Evolutionary conservation across 2,329 filamentous ascomycete species (phyloP).

Genomic region (Monosporascus sp.): DNA sequence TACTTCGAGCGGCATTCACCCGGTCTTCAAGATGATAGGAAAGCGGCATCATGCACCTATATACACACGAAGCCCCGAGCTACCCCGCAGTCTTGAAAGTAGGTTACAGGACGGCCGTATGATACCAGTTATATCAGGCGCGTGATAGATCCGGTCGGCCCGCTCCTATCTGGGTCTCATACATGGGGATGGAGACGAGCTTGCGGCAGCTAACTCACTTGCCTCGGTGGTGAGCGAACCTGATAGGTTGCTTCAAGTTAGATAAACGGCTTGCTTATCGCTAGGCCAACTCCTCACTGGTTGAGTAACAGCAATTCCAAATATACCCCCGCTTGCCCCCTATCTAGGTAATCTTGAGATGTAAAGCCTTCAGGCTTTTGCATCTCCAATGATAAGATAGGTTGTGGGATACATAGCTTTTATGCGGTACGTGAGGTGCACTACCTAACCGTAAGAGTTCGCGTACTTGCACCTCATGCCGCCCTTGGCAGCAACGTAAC

Average conservation of each 20-base stretch:
- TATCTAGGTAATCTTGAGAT: background rate
- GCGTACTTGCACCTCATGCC: no score
- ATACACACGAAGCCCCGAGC: no score
- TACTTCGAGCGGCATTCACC: no score
- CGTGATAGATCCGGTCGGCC: background rate
- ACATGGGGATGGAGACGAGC: background rate
- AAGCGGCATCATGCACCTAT: no score
- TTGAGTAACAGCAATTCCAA: background rate
- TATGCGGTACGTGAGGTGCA: background rate
- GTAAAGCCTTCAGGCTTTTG: background rate
- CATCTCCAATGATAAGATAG: background rate
- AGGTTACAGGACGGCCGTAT: no score
- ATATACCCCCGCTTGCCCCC: background rate
- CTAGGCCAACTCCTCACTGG: background rate
- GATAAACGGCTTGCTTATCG: background rate
- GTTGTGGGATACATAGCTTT: background rate
- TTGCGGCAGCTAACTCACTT: background rate
- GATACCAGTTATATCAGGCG: background rate
- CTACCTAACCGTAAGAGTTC: no score
- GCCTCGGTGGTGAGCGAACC: background rate
- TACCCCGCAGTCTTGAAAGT: no score
- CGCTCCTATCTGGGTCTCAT: background rate
- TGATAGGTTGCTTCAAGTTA: background rate
- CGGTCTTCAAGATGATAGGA: no score
- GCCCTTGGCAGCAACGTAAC: no score